A percentile compares a stretch with the other conserved stretches of the same genome.
phyloP scores from a whole-genome alignment of 257 asterid species.

The Solanum arcanum region DNA sequence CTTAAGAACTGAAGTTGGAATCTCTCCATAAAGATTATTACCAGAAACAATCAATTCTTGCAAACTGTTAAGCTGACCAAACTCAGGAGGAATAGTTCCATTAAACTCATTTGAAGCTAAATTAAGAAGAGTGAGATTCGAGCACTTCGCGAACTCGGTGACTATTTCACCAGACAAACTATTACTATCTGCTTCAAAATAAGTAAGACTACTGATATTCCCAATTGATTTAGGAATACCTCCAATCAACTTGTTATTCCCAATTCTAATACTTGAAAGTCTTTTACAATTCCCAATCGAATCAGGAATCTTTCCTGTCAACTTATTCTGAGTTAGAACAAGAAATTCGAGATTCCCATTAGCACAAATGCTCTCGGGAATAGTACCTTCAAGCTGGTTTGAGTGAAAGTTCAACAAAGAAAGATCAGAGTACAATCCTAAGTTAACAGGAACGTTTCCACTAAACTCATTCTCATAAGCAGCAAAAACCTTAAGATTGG shows the following conservation, averaged over 20 bases:
- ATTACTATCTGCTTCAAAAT: constrained; percentile 84
- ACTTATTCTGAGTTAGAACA: constrained; percentile 71
- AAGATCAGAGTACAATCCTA: constrained; percentile 56
- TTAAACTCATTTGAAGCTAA: constrained; percentile 72
- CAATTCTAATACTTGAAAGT: constrained; percentile 78
- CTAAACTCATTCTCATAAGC: constrained; percentile 79
- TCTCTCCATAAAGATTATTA: constrained; percentile 60
- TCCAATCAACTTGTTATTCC: constrained; percentile 64
- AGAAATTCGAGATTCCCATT: constrained; percentile 54
- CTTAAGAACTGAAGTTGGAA: constrained; percentile 50
- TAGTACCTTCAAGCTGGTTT: constrained; percentile 61
- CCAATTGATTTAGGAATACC: constrained; percentile 69
- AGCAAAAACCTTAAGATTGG: constrained; percentile 48
- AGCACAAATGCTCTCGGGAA: constrained; percentile 71
- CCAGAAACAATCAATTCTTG: constrained; percentile 83
- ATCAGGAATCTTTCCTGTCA: constrained; percentile 51
- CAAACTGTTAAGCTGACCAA: constrained; percentile 54
- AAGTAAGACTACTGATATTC: constrained; percentile 72
- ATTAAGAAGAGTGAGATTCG: constrained; percentile 73
- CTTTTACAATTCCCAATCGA: constrained; percentile 60
- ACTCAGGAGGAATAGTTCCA: constrained; percentile 67
- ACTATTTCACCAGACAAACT: constrained; percentile 77
- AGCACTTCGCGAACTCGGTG: constrained; percentile 60
- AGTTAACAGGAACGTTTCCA: constrained; percentile 60
- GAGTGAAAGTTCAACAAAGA: constrained; percentile 76